Percentiles rank a stretch among this genome's conserved stretches.
Conservation (phyloP, 768 basidiomycete species). For the Melanogaster broomeanus region DNA sequence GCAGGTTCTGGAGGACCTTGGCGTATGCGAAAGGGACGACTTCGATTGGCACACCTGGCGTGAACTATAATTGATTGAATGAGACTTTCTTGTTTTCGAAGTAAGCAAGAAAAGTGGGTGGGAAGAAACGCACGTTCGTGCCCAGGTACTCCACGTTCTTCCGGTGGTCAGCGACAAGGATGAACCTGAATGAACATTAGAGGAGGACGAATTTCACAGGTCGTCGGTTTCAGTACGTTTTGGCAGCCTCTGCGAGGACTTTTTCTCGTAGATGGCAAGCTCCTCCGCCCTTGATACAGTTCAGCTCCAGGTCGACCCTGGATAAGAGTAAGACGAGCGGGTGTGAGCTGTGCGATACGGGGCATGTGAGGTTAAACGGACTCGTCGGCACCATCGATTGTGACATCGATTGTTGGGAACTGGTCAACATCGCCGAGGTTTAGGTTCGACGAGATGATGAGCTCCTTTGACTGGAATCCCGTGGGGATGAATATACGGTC, state of each 20-base stretch:
- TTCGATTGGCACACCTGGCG: conserved; percentile 91
- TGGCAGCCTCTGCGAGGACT: conserved; percentile 94
- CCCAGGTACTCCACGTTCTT: conserved; percentile 88
- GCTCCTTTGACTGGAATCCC: conserved; percentile 94
- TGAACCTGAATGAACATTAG: conserved; percentile 52
- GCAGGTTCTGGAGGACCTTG: conserved; percentile 76
- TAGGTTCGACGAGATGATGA: conserved; percentile 81
- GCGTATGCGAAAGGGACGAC: conserved; percentile 97
- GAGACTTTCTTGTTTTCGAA: conserved; percentile 2
- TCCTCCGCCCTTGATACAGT: conserved; percentile 97
- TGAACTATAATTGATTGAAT: conserved; percentile 62
- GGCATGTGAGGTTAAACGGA: conserved; percentile 38
- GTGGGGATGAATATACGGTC: conserved; percentile 89
- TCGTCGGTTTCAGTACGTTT: conserved; percentile 49
- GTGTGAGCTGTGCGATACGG: not conserved
- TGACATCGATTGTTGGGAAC: conserved; percentile 90
- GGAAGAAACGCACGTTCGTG: conserved; percentile 61
- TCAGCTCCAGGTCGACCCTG: conserved; percentile 84
- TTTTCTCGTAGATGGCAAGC: conserved; percentile 97
- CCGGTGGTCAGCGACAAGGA: conserved; percentile 92
- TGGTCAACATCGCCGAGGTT: conserved; percentile 87
- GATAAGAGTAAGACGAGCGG: not conserved
- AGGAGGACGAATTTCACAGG: not conserved
- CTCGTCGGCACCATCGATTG: conserved; percentile 98
- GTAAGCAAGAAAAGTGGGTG: not conserved